These are phyloP conservation scores for Conticribra guillardii DNA, from an alignment of 108 stramenopile species.

Conservation along the genomic window DNA sequence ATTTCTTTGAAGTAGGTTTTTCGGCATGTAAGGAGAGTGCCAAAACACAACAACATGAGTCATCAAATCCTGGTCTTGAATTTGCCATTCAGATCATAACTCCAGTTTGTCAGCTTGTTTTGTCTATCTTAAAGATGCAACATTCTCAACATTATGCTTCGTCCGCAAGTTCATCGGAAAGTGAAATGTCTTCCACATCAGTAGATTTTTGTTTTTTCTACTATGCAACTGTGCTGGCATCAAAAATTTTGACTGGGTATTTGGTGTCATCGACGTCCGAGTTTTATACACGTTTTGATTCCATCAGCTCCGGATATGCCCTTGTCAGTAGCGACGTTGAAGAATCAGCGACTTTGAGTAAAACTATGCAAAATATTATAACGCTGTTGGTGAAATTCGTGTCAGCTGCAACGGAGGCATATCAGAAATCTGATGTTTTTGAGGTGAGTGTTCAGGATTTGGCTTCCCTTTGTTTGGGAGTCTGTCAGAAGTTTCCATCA, in stretches of 20 bases:
- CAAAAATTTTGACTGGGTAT: conserved; percentile 37
- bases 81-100: conserved; percentile 30
- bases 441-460: conserved; percentile 45
- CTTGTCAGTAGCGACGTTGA: neutral
- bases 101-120: conserved; percentile 34
- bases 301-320: neutral
- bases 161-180: neutral
- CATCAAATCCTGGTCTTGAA: conserved; percentile 7
- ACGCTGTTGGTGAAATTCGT: conserved; percentile 47
- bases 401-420: conserved; percentile 68
- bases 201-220: conserved; percentile 41
- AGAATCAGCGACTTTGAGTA: conserved; percentile 26
- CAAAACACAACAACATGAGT: neutral
- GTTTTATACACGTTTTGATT: conserved; percentile 29
- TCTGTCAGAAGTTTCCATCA: neutral
- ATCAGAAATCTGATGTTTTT: conserved; percentile 79
- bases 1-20: conserved; percentile 35
- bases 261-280: conserved; percentile 14
- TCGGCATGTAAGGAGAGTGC: neutral
- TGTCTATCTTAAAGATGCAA: conserved; percentile 33
- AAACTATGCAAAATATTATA: conserved; percentile 32
- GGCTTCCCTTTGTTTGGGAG: neutral
- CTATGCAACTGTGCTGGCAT: conserved; percentile 31
- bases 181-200: conserved; percentile 5
- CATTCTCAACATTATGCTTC: conserved; percentile 2